Conservation (phyloP, 139 green algal genomes). For the Volvox africanus region DNA sequence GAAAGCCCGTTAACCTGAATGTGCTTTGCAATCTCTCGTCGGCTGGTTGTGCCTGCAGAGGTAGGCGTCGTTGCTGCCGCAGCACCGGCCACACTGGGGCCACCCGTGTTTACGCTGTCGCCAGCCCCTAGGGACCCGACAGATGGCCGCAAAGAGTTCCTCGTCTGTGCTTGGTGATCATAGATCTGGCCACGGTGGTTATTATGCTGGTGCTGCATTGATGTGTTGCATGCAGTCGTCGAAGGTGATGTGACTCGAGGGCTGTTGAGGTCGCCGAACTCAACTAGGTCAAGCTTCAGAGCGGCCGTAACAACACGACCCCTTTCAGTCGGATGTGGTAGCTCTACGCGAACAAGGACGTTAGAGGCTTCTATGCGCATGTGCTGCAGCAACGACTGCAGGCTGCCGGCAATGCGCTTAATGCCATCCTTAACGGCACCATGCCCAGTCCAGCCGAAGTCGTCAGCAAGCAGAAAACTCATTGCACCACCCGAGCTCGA, state of each 20-base stretch:
- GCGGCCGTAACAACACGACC: slow-evolving; percentile 24
- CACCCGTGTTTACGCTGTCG: background rate
- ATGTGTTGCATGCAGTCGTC: background rate
- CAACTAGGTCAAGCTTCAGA: slow-evolving; percentile 36
- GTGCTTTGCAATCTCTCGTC: slow-evolving; percentile 57
- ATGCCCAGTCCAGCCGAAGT: slow-evolving; percentile 45
- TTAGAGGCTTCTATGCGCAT: slow-evolving; percentile 61
- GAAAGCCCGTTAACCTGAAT: slow-evolving; percentile 62
- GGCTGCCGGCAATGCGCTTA: slow-evolving; percentile 67
- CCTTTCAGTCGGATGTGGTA: slow-evolving; percentile 44
- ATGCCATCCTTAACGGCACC: slow-evolving; percentile 67
- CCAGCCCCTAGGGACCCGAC: no score
- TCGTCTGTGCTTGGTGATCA: background rate
- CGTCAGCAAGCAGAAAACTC: slow-evolving; percentile 28
- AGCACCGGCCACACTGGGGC: background rate
- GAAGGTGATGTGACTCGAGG: background rate
- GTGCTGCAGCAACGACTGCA: slow-evolving; percentile 77
- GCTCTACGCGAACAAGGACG: slow-evolving; percentile 63
- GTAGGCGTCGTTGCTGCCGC: background rate
- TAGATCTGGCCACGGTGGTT: background rate
- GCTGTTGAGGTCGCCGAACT: slow-evolving; percentile 28
- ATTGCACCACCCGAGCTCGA: background rate
- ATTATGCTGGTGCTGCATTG: background rate
- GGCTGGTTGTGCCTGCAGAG: background rate
- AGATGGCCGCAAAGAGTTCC: background rate